Evolutionary conservation across 2,329 filamentous ascomycete genomes (phyloP).

Genomic region (Colletotrichum kahawae): DNA sequence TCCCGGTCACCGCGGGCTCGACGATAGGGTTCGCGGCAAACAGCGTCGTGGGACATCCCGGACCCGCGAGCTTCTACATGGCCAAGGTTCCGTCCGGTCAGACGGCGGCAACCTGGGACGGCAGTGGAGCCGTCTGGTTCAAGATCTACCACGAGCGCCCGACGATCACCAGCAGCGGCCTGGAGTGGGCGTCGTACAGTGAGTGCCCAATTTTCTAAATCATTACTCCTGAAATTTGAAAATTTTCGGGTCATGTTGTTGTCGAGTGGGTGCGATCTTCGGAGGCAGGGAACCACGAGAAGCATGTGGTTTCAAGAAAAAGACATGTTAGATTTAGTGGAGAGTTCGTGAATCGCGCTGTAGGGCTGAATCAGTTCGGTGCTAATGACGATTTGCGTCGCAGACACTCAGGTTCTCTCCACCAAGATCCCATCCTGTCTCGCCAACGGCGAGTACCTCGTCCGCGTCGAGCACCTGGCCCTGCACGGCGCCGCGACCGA

Average conservation of each 20-base stretch:
- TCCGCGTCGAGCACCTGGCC: slow-evolving; percentile 54
- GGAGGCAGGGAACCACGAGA: neutral
- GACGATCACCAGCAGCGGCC: slow-evolving; percentile 35
- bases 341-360: neutral
- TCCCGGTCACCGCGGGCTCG: slow-evolving; percentile 27
- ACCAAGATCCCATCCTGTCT: slow-evolving; percentile 14
- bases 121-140: slow-evolving; percentile 39
- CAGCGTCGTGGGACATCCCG: slow-evolving; percentile 41
- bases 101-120: slow-evolving; percentile 35
- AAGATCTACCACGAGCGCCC: slow-evolving; percentile 43
- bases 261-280: neutral
- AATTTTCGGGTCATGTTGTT: neutral
- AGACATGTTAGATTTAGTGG: neutral
- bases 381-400: neutral
- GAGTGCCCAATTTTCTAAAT: neutral
- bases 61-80: slow-evolving; percentile 41
- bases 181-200: slow-evolving; percentile 46
- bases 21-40: slow-evolving; percentile 40
- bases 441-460: slow-evolving; percentile 48
- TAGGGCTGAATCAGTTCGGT: slow-evolving; percentile 11
- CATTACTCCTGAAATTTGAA: neutral
- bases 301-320: neutral
- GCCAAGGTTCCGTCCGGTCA: slow-evolving; percentile 39
- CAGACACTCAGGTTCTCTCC: neutral
- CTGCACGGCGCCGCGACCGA: slow-evolving; percentile 45